Evolutionary conservation across 805 yeast genomes (phyloP).

Genomic region (Debaryomyces maramus): DNA sequence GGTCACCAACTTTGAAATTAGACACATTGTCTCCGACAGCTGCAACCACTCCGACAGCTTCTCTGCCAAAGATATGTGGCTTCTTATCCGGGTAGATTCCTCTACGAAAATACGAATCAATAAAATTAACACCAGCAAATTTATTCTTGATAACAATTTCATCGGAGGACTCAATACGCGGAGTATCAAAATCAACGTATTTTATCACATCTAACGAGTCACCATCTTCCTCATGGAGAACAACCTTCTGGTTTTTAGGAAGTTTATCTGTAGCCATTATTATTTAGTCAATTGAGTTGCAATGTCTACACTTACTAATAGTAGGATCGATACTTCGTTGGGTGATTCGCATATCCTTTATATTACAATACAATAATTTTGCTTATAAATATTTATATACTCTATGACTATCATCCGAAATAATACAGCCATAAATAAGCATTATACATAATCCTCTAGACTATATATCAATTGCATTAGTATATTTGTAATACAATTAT

Average conservation of each 20-base stretch:
- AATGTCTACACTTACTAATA: too few relatives aligned
- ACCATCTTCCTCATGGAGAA: slow-evolving; percentile 54
- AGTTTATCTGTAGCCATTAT: slow-evolving; percentile 3
- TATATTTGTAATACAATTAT: too few relatives aligned
- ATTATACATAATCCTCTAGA: too few relatives aligned
- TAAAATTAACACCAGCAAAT: slow-evolving; percentile 79
- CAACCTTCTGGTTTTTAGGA: slow-evolving; percentile 50
- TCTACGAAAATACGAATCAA: slow-evolving; percentile 78
- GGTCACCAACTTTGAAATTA: slow-evolving; percentile 64
- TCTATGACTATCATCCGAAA: too few relatives aligned
- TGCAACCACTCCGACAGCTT: slow-evolving; percentile 69
- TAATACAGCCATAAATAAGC: too few relatives aligned
- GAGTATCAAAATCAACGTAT: slow-evolving; percentile 58
- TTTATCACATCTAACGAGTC: slow-evolving; percentile 57
- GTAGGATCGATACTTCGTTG: too few relatives aligned
- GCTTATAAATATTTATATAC: too few relatives aligned
- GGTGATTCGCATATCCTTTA: too few relatives aligned
- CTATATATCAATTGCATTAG: too few relatives aligned
- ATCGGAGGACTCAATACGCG: slow-evolving; percentile 47
- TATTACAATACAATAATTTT: too few relatives aligned
- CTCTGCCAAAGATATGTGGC: slow-evolving; percentile 74
- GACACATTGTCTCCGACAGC: slow-evolving; percentile 61
- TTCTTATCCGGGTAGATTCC: slow-evolving; percentile 65
- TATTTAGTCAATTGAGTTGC: too few relatives aligned
- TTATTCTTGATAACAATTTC: slow-evolving; percentile 72